Percentiles rank a stretch among this genome's conserved stretches.
These are phyloP conservation scores for Coemansia sp. DNA, from an alignment of 192 early-diverging fungal genomes.

Conservation along the genomic window DNA sequence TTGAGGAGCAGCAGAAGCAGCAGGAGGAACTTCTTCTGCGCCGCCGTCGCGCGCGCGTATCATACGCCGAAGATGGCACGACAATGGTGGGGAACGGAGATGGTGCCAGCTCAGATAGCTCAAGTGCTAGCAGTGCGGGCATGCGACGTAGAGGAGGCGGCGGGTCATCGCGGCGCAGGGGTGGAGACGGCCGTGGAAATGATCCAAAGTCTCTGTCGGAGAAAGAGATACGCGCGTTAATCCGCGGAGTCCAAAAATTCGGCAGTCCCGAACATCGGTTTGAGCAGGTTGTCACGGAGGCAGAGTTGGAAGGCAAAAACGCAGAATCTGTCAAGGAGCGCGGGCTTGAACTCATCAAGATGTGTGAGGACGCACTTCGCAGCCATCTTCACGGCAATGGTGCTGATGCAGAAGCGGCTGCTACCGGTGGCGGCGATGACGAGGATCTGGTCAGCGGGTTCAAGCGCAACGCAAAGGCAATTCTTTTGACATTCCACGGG, in stretches of 20 bases:
- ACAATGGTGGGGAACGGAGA: conserved; percentile 34
- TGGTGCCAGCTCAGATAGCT: conserved; percentile 36
- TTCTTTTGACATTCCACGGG: conserved; percentile 75
- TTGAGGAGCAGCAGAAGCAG: conserved; percentile 69
- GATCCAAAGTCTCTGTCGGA: conserved; percentile 63
- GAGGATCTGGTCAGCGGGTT: conserved; percentile 50
- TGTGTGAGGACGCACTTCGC: conserved; percentile 63
- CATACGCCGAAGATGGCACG: conserved; percentile 64
- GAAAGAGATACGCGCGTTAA: conserved; percentile 84
- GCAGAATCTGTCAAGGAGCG: conserved; percentile 54
- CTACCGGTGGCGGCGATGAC: conserved; percentile 38
- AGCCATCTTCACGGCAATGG: conserved; percentile 32
- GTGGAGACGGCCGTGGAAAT: conserved; percentile 31
- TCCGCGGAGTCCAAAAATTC: conserved; percentile 78
- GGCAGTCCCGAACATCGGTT: conserved; percentile 80
- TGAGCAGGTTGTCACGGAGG: conserved; percentile 80
- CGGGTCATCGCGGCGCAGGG: conserved; percentile 27
- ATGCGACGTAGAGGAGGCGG: conserved; percentile 28
- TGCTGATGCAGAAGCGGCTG: conserved; percentile 33
- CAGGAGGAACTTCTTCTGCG: conserved; percentile 63
- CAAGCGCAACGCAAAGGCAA: conserved; percentile 69
- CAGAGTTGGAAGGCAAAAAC: conserved; percentile 73
- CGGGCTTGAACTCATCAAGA: conserved; percentile 52
- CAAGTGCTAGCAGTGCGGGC: conserved; percentile 34
- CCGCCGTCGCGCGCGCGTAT: conserved; percentile 61